Evolutionary conservation across 2,329 filamentous ascomycete genomes (phyloP), one percentile per base, ranked within the genome.

Genomic region (Decorospora gaudefroyi): DNA sequence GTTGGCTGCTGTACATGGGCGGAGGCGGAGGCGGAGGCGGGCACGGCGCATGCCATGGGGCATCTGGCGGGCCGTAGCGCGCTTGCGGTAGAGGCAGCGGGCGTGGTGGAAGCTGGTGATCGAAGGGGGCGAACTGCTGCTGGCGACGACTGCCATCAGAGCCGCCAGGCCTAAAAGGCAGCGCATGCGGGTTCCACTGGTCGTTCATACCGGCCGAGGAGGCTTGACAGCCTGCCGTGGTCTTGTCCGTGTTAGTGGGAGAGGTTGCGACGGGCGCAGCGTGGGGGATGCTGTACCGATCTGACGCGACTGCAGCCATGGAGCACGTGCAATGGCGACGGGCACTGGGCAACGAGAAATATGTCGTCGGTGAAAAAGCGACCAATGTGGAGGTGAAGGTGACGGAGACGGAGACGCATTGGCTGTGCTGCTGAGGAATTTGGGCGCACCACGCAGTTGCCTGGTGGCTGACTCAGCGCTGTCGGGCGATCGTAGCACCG

Each of bases 271-370:
- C 50, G 37, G 49, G 47, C 51, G 51, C 16, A 49, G 51, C 51
- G 53, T 59, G 59, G 61, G 51, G 51, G 38, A 49, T 53, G 28
- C 29, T 44, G 53, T 64, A 64, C 61, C 61, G 57, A 55, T 46
- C 38, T 45, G 54, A 44, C 32, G 50, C 49, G 51, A 51, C 39
- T 51, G 54, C 48, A 47, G 57, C 54, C 61, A 64, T 64, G 42
- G 47, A 48, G 57, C 53, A 62, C 51, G 49, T 48, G 50, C 44
- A 30, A 29, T 35, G 17, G 44, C 46, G 46, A 42, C 30, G 32
- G 18, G 40, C 21, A 46, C 43, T 52, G 49, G 30, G 49, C 49
- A 33, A 49, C 17, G 27, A 37, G 42, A n/a, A 32, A 30, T 23
- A 10, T 7, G 21, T 30, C 47, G 30, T 39, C 26, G 40, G 51